A percentile compares a stretch with the other conserved stretches of the same genome.
phyloP scores from a whole-genome alignment of 257 asterid species.

The Nicotiana knightiana region DNA sequence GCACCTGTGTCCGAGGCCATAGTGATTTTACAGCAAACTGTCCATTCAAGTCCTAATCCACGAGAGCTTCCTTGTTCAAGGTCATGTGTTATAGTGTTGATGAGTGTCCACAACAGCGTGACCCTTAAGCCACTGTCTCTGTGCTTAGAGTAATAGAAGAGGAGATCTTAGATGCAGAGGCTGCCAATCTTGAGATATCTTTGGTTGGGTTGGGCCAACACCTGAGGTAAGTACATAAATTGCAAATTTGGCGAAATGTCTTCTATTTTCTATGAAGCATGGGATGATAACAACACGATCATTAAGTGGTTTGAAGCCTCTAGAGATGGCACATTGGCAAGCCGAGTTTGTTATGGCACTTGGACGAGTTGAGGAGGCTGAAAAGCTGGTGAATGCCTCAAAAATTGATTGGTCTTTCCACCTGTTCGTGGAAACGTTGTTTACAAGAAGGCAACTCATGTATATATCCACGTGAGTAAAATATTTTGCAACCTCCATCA shows the following conservation, averaged over 20 bases:
- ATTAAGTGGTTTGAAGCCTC: neutral
- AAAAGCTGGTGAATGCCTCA: neutral
- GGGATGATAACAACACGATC: neutral
- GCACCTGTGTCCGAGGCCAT: neutral
- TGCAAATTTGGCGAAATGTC: too few relatives aligned
- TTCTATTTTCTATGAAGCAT: neutral
- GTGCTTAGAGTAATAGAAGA: neutral
- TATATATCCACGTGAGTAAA: neutral
- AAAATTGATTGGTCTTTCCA: neutral
- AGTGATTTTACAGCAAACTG: neutral
- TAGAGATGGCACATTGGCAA: neutral
- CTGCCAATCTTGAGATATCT: neutral
- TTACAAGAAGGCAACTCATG: neutral
- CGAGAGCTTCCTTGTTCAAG: too few relatives aligned
- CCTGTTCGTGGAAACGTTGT: neutral
- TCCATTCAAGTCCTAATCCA: too few relatives aligned
- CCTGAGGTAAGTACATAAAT: too few relatives aligned
- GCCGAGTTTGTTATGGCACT: neutral
- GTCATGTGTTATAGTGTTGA: neutral
- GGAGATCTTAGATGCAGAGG: neutral
- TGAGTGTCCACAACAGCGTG: neutral
- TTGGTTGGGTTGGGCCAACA: too few relatives aligned
- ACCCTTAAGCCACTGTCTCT: neutral
- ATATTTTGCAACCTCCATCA: neutral
- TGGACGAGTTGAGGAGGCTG: neutral